Base-by-base conservation (phyloP, 139 green algal species). In the Mychonastes homosphaera region DNA sequence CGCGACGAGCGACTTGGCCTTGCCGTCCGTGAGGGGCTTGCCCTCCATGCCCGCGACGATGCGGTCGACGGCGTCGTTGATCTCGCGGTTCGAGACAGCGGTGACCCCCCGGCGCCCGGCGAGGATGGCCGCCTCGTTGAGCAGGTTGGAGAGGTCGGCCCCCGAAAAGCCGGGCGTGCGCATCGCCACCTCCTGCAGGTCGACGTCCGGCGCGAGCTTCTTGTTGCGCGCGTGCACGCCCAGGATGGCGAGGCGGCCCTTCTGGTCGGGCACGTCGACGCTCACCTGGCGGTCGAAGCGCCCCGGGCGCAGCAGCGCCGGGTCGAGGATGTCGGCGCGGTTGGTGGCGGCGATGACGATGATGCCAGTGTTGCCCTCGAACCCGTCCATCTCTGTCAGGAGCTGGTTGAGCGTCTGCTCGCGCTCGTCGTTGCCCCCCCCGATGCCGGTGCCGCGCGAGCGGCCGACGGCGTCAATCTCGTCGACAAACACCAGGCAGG, bases 341-440 rank as follows among this genome's bases (percentile, higher is more conserved):
- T 99, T 99, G 68, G 92, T 99, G 56, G 92, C 92, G n/a, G 92
- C 92, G 45, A 99, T 89, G 24, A 99, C 92, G 55, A 99, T 99
- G 74, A 99, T 84, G 53, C 93, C 92, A 13, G 89, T 95, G 73
- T 81, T 81, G 65, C 88, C 90, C 83, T 98, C 91, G 54, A 98
- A 98, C 52, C 92, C 92, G 57, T 98, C 92, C 91, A 98, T 96
- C 79, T 98, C 92, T 61, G 80, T 84, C 30, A 89, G 71, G 35
- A 90, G 72, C 85, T 97, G 90, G 81, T 98, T 98, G 55, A 99
- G 92, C 45, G 92, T 99, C 81, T 99, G 92, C 79, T 99, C 92
- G 28, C 92, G 84, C 82, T 99, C 92, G 57, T 99, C 92, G 62
- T 99, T 99, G 66, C 89, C 92, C 32, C 92, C 92, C 50, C 92